A percentile compares a stretch with the other conserved stretches of the same genome.
Conservation (phyloP, 2,329 filamentous ascomycete species). For the Pseudogymnoascus sp. region DNA sequence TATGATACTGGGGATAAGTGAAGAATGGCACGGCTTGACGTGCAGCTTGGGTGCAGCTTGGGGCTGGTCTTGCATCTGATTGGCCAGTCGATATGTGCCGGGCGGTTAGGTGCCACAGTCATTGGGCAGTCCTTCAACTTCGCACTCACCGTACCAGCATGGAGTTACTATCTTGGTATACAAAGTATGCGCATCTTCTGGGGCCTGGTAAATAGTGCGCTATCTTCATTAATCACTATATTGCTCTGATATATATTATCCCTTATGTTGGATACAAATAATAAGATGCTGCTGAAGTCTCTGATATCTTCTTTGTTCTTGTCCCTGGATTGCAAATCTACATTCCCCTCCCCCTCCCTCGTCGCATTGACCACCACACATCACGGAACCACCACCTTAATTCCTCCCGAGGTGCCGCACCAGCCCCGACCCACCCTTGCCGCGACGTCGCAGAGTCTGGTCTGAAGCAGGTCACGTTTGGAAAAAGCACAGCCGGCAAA, state of each 20-base stretch:
- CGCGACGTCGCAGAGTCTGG: constrained; percentile 5
- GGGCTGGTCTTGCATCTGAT: background rate
- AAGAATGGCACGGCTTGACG: constrained; percentile 11
- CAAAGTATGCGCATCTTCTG: background rate
- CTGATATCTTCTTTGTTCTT: background rate
- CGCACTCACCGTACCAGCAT: background rate
- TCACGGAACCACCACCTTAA: background rate
- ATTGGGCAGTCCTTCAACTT: background rate
- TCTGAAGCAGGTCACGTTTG: constrained; percentile 10
- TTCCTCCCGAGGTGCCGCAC: constrained; percentile 4
- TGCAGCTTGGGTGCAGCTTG: constrained; percentile 3
- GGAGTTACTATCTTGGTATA: background rate
- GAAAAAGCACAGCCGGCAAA: background rate
- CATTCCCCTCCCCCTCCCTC: background rate
- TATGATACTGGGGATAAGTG: constrained; percentile 9
- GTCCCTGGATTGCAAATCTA: background rate
- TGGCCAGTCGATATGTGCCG: background rate
- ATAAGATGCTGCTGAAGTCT: background rate
- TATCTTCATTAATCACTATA: background rate
- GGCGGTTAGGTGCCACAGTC: constrained; percentile 4
- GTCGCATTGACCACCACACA: constrained; percentile 9
- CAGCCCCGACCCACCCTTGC: constrained; percentile 5
- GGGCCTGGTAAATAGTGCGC: background rate
- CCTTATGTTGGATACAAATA: background rate
- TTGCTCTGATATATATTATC: background rate